Percentiles rank a stretch among this genome's conserved stretches.
These are phyloP conservation scores for Talaromyces wortmannii DNA, from an alignment of 495 filamentous ascomycete genomes.

Conservation along the genomic window DNA sequence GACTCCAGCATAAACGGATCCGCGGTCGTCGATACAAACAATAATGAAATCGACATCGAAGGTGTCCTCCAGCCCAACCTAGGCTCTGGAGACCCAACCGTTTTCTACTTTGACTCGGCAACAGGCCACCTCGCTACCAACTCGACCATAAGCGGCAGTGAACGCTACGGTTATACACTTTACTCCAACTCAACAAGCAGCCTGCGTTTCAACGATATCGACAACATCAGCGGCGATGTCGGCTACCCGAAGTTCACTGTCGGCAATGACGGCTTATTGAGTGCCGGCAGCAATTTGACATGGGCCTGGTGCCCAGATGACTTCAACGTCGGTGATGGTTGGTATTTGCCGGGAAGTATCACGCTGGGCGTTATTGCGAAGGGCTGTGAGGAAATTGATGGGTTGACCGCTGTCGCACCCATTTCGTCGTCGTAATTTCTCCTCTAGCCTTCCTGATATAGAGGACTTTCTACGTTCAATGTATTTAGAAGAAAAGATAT, in stretches of 20 bases:
- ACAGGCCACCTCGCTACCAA: background rate
- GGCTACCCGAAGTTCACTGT: background rate
- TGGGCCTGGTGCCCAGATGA: slow-evolving; percentile 3
- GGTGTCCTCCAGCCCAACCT: background rate
- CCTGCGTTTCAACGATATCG: background rate
- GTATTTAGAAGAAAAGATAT: too few relatives aligned
- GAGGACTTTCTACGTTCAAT: too few relatives aligned
- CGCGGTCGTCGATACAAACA: background rate
- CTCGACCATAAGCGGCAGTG: background rate
- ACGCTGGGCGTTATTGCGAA: background rate
- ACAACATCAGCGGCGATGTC: background rate
- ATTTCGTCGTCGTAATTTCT: background rate
- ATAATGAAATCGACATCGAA: slow-evolving; percentile 1
- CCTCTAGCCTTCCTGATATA: too few relatives aligned
- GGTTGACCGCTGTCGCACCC: background rate
- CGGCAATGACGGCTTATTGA: background rate
- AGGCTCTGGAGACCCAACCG: background rate
- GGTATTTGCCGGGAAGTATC: background rate
- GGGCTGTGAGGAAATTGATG: background rate
- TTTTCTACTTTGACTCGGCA: slow-evolving; percentile 1
- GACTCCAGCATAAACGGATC: background rate
- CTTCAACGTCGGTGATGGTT: background rate
- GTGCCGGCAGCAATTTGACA: background rate
- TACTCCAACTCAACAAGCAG: slow-evolving; percentile 3
- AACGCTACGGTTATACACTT: background rate